A percentile compares a stretch with the other conserved stretches of the same genome.
These are phyloP conservation scores for Telfairia occidentalis DNA, from an alignment of 331 rosid species.

Conservation along the genomic window DNA sequence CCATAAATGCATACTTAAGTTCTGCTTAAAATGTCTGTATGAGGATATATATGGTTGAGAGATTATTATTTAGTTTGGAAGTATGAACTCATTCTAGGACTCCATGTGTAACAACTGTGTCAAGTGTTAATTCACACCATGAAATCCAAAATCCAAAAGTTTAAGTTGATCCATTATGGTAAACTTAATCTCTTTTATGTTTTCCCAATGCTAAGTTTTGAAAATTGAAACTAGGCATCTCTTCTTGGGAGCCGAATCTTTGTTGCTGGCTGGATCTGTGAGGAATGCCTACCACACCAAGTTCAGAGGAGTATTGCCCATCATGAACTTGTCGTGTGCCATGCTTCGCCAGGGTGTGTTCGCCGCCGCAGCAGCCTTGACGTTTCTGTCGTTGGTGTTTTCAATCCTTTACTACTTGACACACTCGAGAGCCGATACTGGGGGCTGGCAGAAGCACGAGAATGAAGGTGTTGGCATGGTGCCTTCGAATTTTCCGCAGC, in stretches of 20 bases:
- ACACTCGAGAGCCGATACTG: conserved; percentile 78
- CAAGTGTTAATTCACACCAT: background rate
- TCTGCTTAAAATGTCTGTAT: background rate
- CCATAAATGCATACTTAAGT: background rate
- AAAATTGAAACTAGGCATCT: background rate
- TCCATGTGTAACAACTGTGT: background rate
- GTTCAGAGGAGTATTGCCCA: conserved; percentile 26
- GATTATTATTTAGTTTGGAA: background rate
- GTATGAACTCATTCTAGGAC: background rate
- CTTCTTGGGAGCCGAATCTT: conserved; percentile 83
- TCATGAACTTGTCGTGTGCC: conserved; percentile 47
- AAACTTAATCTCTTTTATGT: background rate
- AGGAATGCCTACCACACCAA: conserved; percentile 92
- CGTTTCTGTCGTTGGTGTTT: conserved; percentile 55
- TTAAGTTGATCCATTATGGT: background rate
- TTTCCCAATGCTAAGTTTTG: background rate
- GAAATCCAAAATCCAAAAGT: background rate
- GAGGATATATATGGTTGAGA: background rate
- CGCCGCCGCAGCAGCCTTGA: conserved; percentile 81
- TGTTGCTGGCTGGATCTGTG: conserved; percentile 86
- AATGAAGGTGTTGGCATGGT: conserved; percentile 73
- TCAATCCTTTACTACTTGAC: conserved; percentile 64
- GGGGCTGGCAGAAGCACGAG: conserved; percentile 88
- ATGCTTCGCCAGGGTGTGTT: conserved; percentile 86
- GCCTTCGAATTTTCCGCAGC: conserved; percentile 10